phyloP scores from a whole-genome alignment of 2,329 filamentous ascomycete species.

The Aspergillus novofumigatus region DNA sequence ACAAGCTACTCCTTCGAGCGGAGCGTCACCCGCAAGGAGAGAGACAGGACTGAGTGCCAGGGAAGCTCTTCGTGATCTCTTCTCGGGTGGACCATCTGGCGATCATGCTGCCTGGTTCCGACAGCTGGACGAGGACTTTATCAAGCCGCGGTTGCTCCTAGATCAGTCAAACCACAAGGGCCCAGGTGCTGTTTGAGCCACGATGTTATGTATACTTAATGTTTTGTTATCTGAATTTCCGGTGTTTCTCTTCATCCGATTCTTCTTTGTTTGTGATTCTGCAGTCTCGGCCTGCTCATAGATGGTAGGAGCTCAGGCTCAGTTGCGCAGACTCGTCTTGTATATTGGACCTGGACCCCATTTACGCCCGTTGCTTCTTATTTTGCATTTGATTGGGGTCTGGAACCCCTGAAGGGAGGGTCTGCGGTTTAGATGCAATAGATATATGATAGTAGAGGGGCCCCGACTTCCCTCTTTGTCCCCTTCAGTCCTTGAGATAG shows the following conservation, averaged over 20 bases:
- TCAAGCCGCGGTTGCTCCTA: conserved; percentile 84
- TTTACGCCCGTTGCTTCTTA: not conserved
- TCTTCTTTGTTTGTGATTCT: not conserved
- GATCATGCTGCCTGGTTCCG: conserved; percentile 88
- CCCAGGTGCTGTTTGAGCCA: conserved; percentile 34
- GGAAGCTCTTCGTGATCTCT: conserved; percentile 73
- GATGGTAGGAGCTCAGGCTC: not conserved
- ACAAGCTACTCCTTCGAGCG: conserved; percentile 15
- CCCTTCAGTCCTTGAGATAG: not conserved
- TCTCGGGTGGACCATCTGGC: conserved; percentile 66
- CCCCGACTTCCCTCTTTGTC: not conserved
- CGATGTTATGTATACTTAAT: conserved; percentile 8
- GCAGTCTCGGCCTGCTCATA: not conserved
- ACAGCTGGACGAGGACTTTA: conserved; percentile 91
- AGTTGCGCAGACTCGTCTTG: not conserved
- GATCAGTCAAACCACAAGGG: conserved; percentile 57
- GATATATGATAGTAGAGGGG: not conserved
- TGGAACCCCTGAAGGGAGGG: not conserved
- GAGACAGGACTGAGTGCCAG: conserved; percentile 60
- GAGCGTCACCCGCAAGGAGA: conserved; percentile 28
- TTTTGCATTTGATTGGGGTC: not conserved
- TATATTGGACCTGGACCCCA: not conserved
- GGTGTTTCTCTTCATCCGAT: not conserved
- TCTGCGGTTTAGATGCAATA: not conserved
- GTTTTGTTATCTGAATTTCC: not conserved